Evolutionary conservation across 768 basidiomycete species (phyloP), one percentile per base, ranked within the genome.

Genomic region (Termitomyces sp.): DNA sequence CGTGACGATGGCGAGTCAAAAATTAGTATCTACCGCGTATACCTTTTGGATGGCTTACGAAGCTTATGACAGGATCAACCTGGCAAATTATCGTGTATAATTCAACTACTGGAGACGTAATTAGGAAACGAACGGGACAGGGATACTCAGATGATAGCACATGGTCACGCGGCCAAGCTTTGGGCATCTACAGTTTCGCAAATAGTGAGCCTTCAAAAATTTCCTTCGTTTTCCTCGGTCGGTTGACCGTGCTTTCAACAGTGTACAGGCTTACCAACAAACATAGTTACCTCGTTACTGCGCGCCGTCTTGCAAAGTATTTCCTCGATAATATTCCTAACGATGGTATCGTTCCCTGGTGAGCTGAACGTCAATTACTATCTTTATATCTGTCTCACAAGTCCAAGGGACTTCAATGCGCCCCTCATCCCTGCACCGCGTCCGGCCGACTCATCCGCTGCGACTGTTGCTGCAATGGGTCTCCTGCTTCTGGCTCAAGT

Each of bases 171-270:
- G 89, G 89, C 7, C 85, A 28, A 28, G 28, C 28, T 28, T 90
- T 88, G 88, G 88, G 79, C 1, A 79, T 89, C 44, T 87, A 85
- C 64, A 87, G 87, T 0, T 90, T 84, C 68, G 82, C 87, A 0
- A 87, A 85, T 66, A 88, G 89, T 88, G 63, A 40, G 86, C 13
- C 75, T 38, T 40, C 15, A 15, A 7, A 5, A 4, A 9, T 28
- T 28, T 4, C 28, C 28, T 28, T 28, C 2, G 28, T 28, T 28
- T n/a, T 28, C 28, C 28, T 28, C 28, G 28, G 28, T 28, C 28
- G 28, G 28, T 28, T 28, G 28, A 28, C 4, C 28, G 28, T 4
- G 9, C 13, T 44, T 18, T 46, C 9, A 38, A 15, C 61, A 90
- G 88, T 92, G 86, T 85, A 83, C 73, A 75, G 77, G 28, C 78